phyloP scores from a whole-genome alignment of 768 basidiomycete species.

The Phlebiopsis gigantea region DNA sequence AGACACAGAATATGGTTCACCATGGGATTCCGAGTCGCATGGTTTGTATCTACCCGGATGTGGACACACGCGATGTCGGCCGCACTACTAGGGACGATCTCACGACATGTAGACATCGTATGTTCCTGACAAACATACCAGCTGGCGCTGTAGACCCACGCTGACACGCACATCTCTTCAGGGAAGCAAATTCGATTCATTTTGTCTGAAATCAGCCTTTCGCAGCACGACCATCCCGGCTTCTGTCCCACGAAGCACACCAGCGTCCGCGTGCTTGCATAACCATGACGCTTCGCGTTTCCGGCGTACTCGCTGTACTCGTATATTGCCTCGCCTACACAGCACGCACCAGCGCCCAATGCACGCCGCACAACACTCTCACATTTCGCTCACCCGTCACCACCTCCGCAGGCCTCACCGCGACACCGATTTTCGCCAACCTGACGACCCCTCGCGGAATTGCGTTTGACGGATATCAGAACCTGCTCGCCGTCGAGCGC shows the following conservation, averaged over 20 bases:
- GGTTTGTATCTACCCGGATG: not conserved
- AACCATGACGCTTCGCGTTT: not conserved
- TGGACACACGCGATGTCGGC: no score
- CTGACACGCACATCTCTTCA: not conserved
- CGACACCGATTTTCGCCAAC: slow-evolving; percentile 35
- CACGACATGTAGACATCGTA: not conserved
- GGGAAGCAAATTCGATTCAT: not conserved
- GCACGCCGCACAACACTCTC: slow-evolving; percentile 8
- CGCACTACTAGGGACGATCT: not conserved
- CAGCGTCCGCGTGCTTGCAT: not conserved
- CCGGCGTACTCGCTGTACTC: not conserved
- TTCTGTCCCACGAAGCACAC: not conserved
- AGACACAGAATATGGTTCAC: not conserved
- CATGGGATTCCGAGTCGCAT: not conserved
- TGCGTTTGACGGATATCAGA: slow-evolving; percentile 31
- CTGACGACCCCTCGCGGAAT: slow-evolving; percentile 39
- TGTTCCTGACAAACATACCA: not conserved
- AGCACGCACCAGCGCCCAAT: slow-evolving; percentile 1
- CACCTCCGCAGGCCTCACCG: slow-evolving; percentile 29
- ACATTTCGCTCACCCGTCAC: slow-evolving; percentile 11
- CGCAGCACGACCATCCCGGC: not conserved
- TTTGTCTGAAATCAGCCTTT: not conserved
- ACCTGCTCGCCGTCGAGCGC: slow-evolving; percentile 12
- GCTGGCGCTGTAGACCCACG: not conserved
- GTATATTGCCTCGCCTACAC: not conserved